Base-by-base conservation (phyloP, 169 alveolate species). In the Neospora caninum region DNA sequence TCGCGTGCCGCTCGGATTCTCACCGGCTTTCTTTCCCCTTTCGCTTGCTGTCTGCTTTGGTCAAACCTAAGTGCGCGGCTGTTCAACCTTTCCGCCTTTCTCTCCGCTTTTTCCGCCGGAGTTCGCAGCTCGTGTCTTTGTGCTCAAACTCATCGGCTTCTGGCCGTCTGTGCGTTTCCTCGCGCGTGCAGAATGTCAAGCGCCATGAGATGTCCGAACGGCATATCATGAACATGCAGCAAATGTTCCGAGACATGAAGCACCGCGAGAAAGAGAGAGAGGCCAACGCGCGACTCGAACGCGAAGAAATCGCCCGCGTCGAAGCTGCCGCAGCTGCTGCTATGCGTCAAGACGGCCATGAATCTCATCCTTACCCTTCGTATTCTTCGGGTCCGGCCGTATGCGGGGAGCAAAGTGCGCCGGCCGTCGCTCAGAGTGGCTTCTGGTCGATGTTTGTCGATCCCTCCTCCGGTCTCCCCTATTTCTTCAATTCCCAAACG, bases 271-370 rank as follows among this genome's bases (percentile, higher is more conserved):
- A 86, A 80, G 93, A 93, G 39, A 69, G 80, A 64, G 42, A 64
- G 89, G 54, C 43, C n/a, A 45, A 73, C 54, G 93, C 49, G 43
- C 70, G 67, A 31, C n/a, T 93, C 67, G 78, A 67, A 34, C 86
- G 86, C 70, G 38, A 73, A 45, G 95, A 93, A 45, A 88, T 93
- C 82, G 86, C 83, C 70, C 87, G 69, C 43, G 83, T 93, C 88
- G 95, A 93, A 34, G 93, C 82, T 49, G 95, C 95, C 39, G 95
- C 95, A 22, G 93, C 93, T 78, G 95, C 95, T 13, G 93, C 93
- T 29, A 88, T 88, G 93, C 92, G 91, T 9, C 39, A 16, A 20
- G 78, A 31, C 69, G 54, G 73, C 69, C 36, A 0, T 27, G 27
- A 10, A 10, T 25, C 73, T 16, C 27, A 18, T 41, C 27, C 53